phyloP scores from a whole-genome alignment of 805 yeast species.

The Kazachstania bromeliacearum region DNA sequence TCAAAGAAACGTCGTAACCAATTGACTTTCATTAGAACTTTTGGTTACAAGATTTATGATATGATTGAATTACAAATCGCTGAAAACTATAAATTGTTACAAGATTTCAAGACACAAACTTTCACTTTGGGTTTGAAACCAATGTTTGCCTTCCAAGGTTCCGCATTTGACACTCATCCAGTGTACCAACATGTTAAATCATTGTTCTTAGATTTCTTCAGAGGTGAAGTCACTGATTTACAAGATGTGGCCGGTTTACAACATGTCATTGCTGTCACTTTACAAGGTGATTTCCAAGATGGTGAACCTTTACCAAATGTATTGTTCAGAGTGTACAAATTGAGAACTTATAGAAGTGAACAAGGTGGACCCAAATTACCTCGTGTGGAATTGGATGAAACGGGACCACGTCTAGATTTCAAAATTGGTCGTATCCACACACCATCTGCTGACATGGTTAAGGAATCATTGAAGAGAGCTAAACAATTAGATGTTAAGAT shows the following conservation, averaged over 20 bases:
- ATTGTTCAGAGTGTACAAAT: conserved; percentile 81
- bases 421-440: conserved; percentile 77
- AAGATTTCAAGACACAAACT: conserved; percentile 72
- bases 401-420: conserved; percentile 93
- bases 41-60: conserved; percentile 82
- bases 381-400: conserved; percentile 86
- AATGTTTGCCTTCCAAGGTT: conserved; percentile 87
- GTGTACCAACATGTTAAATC: conserved; percentile 79
- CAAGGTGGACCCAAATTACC: conserved; percentile 66
- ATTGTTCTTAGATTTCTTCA: conserved; percentile 79
- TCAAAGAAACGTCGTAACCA: conserved; percentile 92
- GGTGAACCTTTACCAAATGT: conserved; percentile 65
- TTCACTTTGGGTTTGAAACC: conserved; percentile 89
- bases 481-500: conserved; percentile 71
- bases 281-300: conserved; percentile 66
- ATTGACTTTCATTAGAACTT: conserved; percentile 79
- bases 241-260: conserved; percentile 95
- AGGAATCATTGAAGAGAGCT: conserved; percentile 77
- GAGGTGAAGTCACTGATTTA: conserved; percentile 70
- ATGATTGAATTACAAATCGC: conserved; percentile 82
- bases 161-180: conserved; percentile 84
- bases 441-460: conserved; percentile 80
- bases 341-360: conserved; percentile 71
- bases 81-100: conserved; percentile 57
- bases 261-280: conserved; percentile 73